Conservation (phyloP, 345 rosid genomes). For the Lepidium aucheri region DNA sequence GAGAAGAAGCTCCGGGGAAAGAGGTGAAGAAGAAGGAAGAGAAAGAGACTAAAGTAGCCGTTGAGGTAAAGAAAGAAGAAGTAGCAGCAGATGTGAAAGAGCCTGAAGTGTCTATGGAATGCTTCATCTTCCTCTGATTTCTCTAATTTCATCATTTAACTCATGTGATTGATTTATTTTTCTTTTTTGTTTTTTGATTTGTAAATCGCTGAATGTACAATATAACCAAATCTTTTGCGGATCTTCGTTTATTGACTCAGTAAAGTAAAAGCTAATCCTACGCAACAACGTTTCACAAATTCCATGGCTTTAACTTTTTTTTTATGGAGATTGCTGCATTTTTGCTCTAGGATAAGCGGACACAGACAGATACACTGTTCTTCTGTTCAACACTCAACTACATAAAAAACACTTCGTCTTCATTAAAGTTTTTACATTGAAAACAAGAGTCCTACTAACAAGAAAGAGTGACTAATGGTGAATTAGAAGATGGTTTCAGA, state of each 20-base stretch:
- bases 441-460: neutral
- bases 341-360: conserved; percentile 11
- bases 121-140: conserved; percentile 67
- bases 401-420: conserved; percentile 12
- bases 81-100: conserved; percentile 24
- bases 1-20: conserved; percentile 8
- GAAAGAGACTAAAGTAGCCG: neutral
- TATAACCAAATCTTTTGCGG: conserved; percentile 25
- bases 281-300: conserved; percentile 9
- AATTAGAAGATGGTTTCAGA: conserved; percentile 13
- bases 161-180: conserved; percentile 26
- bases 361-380: conserved; percentile 17
- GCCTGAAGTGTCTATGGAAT: conserved; percentile 64
- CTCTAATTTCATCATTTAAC: neutral
- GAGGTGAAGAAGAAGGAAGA: conserved; percentile 10
- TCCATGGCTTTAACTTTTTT: neutral
- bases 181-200: neutral
- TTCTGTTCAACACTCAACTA: conserved; percentile 23
- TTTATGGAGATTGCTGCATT: conserved; percentile 25
- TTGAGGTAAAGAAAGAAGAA: conserved; percentile 15
- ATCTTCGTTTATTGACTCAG: conserved; percentile 6
- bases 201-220: conserved; percentile 16
- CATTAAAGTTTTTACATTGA: neutral
- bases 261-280: conserved; percentile 5
- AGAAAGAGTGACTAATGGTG: neutral